Base-by-base conservation (phyloP, 768 basidiomycete genomes). In the Suillus clintonianus region DNA sequence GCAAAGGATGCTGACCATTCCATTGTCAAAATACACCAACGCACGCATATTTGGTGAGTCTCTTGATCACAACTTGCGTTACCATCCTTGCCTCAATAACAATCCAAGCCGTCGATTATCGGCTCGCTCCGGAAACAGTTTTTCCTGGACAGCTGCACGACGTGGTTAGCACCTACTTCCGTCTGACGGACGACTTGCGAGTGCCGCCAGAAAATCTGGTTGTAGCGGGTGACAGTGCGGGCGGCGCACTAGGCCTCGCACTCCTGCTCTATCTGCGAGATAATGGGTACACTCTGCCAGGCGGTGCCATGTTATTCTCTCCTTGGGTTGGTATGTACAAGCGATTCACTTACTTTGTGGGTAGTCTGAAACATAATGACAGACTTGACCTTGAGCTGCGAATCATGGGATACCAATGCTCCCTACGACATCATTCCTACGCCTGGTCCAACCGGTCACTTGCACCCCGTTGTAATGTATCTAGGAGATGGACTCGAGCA, bases 301-400 rank as follows among this genome's bases (percentile, higher is more conserved):
- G 90, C 34, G 94, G 90, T 4, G 89, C 89, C 9, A 92, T 99
- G 34, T 75, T 97, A 43, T 89, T 99, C 86, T 95, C 91, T 27
- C 95, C 95, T 5, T 98, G 95, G 95, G 94, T 97, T 67, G 95
- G 95, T 90, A 63, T 79, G 92, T 85, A 17, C 37, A 45, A 39
- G 11, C 64, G 39, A 41, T 54, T n/a, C 34, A 48, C 37, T 55
- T 56, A 67, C 67, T 27, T 6, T 57, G 5, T 17, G n/a, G 22
- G 30, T 56, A 59, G 19, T 60, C 56, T 63, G 42, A 57, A 10
- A 71, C 58, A 19, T 8, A 48, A 27, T 22, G 41, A 22, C 67
- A 93, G 94, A 97, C 75, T 78, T 99, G 65, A 98, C 97, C 0
- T 93, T 97, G 88, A 96, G 94, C 68, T 98, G 95, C 74, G 93